These are phyloP conservation scores for Quercus agrifolia DNA, from an alignment of 306 rosid genomes.

Conservation along the genomic window DNA sequence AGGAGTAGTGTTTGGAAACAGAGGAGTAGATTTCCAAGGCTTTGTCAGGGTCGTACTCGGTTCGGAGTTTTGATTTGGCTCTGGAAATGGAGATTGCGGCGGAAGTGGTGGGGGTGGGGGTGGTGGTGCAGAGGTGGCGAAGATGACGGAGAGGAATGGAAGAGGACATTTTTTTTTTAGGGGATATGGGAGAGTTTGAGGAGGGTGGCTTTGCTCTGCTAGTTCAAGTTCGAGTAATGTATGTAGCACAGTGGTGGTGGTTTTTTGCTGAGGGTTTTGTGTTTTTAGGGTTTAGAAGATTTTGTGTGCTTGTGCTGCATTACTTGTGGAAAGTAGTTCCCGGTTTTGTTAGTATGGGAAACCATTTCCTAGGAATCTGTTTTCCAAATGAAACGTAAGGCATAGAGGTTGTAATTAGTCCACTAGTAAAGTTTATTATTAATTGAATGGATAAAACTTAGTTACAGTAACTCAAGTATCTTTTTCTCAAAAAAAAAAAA, in stretches of 20 bases:
- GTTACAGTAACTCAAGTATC: no score
- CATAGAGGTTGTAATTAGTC: no score
- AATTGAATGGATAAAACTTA: no score
- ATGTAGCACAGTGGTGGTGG: background rate
- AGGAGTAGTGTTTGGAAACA: conserved; percentile 34
- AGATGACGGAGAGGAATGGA: conserved; percentile 39
- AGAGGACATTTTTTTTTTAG: conserved; percentile 32
- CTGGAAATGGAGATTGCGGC: conserved; percentile 46
- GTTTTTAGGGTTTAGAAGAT: conserved; percentile 24
- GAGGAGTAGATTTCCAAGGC: conserved; percentile 61
- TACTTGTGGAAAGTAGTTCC: background rate
- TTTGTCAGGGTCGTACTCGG: conserved; percentile 58
- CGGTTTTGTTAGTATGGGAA: background rate
- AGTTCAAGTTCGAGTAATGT: background rate
- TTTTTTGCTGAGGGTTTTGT: background rate
- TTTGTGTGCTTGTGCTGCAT: no score
- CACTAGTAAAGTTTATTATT: rapidly evolving
- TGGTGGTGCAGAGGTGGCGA: conserved; percentile 41
- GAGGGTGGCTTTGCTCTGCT: background rate
- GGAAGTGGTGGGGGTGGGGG: background rate
- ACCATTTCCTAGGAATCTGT: background rate
- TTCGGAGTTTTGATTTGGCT: conserved; percentile 51
- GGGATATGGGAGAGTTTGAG: conserved; percentile 18
- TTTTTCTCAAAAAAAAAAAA: no score
- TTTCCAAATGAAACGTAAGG: background rate